A percentile compares a stretch with the other conserved stretches of the same genome.
These are phyloP conservation scores for Kwoniella sp. DNA, from an alignment of 768 basidiomycete genomes.

Conservation along the genomic window DNA sequence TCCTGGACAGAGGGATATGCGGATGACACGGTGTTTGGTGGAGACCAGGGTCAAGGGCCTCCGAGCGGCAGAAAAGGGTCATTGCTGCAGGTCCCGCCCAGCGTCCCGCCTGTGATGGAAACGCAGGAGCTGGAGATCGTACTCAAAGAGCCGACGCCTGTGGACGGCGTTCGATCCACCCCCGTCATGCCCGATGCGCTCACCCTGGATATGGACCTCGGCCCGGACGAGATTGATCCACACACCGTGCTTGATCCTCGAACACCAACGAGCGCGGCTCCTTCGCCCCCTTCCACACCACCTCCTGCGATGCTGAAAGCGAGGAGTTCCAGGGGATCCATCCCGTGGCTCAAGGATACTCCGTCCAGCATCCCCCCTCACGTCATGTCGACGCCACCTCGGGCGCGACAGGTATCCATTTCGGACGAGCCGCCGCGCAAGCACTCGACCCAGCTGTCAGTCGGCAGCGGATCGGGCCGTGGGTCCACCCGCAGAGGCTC, in stretches of 20 bases:
- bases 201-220: neutral
- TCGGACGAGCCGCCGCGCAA: slow-evolving; percentile 8
- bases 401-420: slow-evolving; percentile 9
- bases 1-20: slow-evolving; percentile 31
- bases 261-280: neutral
- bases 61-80: slow-evolving; percentile 2
- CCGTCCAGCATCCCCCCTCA: neutral
- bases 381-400: neutral
- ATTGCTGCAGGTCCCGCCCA: neutral
- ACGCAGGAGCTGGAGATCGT: slow-evolving; percentile 14
- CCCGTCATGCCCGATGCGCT: slow-evolving; percentile 3
- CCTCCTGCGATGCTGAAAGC: neutral
- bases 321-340: slow-evolving; percentile 4
- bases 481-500: slow-evolving; percentile 6
- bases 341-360: slow-evolving; percentile 5
- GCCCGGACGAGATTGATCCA: slow-evolving; percentile 12
- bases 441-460: slow-evolving; percentile 5
- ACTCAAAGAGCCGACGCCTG: slow-evolving; percentile 11
- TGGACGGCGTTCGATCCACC: slow-evolving; percentile 2
- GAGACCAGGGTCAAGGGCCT: neutral
- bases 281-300: neutral
- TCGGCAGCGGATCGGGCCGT: neutral
- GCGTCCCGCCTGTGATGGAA: slow-evolving; percentile 5
- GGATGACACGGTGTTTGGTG: slow-evolving; percentile 2
- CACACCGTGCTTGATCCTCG: slow-evolving; percentile 1